phyloP scores from a whole-genome alignment of 2,329 filamentous ascomycete species.

The Orbilia quercus region DNA sequence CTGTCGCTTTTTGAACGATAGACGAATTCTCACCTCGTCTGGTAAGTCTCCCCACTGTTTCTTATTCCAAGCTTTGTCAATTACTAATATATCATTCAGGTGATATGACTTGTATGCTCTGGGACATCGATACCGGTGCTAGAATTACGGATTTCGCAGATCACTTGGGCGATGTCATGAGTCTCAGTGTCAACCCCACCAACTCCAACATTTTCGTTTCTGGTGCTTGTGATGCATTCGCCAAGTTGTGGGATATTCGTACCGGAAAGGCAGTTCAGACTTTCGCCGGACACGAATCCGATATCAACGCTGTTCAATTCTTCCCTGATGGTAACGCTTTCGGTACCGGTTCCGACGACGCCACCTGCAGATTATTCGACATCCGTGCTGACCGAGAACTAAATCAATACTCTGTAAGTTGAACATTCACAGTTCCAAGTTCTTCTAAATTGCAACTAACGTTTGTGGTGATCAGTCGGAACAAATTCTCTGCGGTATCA shows the following conservation, averaged over 20 bases:
- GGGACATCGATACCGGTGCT: slow-evolving; percentile 97
- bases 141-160: slow-evolving; percentile 99
- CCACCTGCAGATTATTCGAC: slow-evolving; percentile 95
- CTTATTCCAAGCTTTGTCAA: background rate
- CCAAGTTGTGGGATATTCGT: slow-evolving; percentile 98
- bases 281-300: slow-evolving; percentile 96
- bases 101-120: slow-evolving; percentile 99
- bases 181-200: slow-evolving; percentile 98
- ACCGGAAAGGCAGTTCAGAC: slow-evolving; percentile 98
- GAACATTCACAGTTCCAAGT: background rate
- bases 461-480: slow-evolving; percentile 74
- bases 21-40: slow-evolving; percentile 95
- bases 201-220: slow-evolving; percentile 99
- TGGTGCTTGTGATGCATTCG: slow-evolving; percentile 98
- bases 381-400: slow-evolving; percentile 90
- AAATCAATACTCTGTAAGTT: slow-evolving; percentile 74
- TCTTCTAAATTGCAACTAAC: slow-evolving; percentile 18
- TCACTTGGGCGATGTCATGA: slow-evolving; percentile 98
- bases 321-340: slow-evolving; percentile 99
- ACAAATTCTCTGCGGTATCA: slow-evolving; percentile 96
- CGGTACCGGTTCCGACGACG: slow-evolving; percentile 96
- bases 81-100: slow-evolving; percentile 62
- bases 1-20: slow-evolving; percentile 98
- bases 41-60: slow-evolving; percentile 62
- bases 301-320: slow-evolving; percentile 99